phyloP scores from a whole-genome alignment of 352 stramenopile species.

The Thalassiosira oceanica region DNA sequence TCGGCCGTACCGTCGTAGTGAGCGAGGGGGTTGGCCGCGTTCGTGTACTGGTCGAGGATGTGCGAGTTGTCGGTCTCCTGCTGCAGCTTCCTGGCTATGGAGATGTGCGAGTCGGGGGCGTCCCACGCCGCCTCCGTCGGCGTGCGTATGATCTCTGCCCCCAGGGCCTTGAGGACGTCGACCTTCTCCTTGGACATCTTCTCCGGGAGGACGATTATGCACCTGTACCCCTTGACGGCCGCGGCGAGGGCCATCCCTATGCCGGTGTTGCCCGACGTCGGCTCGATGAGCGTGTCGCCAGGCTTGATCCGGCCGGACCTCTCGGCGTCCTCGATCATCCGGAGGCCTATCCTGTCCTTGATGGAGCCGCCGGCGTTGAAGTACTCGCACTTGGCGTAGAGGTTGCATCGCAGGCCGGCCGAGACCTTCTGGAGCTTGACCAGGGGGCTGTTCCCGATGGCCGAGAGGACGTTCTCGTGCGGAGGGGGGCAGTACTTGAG shows the following conservation, averaged over 20 bases:
- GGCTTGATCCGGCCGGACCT: conserved; percentile 84
- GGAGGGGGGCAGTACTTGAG: conserved; percentile 70
- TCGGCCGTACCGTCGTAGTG: conserved; percentile 95
- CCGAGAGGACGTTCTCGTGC: conserved; percentile 88
- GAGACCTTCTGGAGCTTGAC: conserved; percentile 85
- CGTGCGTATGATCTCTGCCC: conserved; percentile 92
- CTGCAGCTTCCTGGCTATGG: conserved; percentile 89
- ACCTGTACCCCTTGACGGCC: conserved; percentile 89
- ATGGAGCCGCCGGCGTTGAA: conserved; percentile 88
- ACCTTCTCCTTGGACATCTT: conserved; percentile 98
- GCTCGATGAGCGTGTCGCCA: conserved; percentile 93
- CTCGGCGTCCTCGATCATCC: conserved; percentile 84
- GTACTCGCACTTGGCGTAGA: conserved; percentile 94
- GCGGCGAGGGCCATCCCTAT: conserved; percentile 94
- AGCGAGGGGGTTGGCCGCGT: conserved; percentile 92
- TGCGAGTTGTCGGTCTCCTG: conserved; percentile 92
- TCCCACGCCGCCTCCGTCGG: conserved; percentile 92
- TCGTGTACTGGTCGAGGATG: conserved; percentile 96
- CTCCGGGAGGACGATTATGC: conserved; percentile 95
- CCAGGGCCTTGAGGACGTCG: conserved; percentile 93
- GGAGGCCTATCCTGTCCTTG: conserved; percentile 83
- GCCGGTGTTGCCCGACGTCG: conserved; percentile 94
- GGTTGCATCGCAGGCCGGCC: conserved; percentile 59
- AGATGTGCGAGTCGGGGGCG: conserved; percentile 93
- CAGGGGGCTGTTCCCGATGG: conserved; percentile 94